phyloP scores from a whole-genome alignment of 192 early-diverging fungal species.

The Cladochytrium replicatum region DNA sequence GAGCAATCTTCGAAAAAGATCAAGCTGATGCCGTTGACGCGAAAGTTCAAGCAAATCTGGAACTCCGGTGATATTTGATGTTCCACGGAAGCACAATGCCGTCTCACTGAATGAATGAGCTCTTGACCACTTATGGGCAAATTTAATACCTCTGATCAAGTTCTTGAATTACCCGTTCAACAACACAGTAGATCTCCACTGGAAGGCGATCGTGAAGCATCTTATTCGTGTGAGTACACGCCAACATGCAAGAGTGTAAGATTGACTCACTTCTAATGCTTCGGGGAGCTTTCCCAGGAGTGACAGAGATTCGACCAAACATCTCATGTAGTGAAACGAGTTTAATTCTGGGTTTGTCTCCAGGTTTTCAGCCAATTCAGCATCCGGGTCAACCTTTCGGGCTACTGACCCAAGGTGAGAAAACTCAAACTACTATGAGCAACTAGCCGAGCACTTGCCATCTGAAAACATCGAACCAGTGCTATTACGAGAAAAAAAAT shows the following conservation, averaged over 20 bases:
- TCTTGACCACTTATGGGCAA: neutral
- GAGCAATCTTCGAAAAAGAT: conserved; percentile 20
- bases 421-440: neutral
- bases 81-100: too few species aligned
- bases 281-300: conserved; percentile 31
- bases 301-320: conserved; percentile 30
- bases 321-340: conserved; percentile 38
- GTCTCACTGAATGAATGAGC: too few species aligned
- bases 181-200: conserved; percentile 39
- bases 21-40: conserved; percentile 8
- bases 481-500: conserved; percentile 11
- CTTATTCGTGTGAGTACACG: conserved; percentile 15
- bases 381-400: neutral
- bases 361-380: conserved; percentile 34
- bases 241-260: conserved; percentile 2
- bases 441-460: too few species aligned
- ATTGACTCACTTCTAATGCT: conserved; percentile 28
- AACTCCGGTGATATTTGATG: too few species aligned
- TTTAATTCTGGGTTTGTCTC: conserved; percentile 43
- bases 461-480: neutral
- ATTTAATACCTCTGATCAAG: conserved; percentile 26
- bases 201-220: conserved; percentile 21
- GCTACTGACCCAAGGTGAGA: neutral
- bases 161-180: conserved; percentile 43
- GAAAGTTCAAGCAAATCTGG: conserved; percentile 20